These are phyloP conservation scores for Lipomyces lipofer DNA, from an alignment of 805 yeast genomes.

Conservation along the genomic window DNA sequence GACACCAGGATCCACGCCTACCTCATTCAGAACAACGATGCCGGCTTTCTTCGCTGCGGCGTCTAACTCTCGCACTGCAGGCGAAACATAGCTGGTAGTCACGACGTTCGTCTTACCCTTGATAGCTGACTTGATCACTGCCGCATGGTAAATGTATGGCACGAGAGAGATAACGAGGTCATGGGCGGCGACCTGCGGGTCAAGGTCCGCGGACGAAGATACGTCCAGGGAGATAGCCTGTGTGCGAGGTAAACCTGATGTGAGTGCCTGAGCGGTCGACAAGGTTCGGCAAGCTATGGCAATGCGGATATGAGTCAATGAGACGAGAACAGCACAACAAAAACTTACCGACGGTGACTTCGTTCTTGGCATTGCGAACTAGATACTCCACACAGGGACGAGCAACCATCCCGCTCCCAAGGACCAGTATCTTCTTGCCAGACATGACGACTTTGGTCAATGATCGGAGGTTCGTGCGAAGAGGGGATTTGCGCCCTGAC, in stretches of 20 bases:
- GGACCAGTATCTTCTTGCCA: constrained; percentile 10
- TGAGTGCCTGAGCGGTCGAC: constrained; percentile 78
- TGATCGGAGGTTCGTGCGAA: background rate
- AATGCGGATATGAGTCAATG: background rate
- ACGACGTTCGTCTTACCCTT: constrained; percentile 77
- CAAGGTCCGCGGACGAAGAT: constrained; percentile 70
- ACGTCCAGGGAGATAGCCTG: constrained; percentile 86
- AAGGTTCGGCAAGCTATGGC: constrained; percentile 82
- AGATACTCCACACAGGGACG: constrained; percentile 95
- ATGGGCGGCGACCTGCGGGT: constrained; percentile 67
- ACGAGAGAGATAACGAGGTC: constrained; percentile 87
- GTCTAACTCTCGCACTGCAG: constrained; percentile 16
- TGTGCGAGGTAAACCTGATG: constrained; percentile 63
- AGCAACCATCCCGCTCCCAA: constrained; percentile 84
- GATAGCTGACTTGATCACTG: constrained; percentile 90
- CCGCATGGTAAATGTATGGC: constrained; percentile 91
- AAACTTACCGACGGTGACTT: constrained; percentile 69
- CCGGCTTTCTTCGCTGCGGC: constrained; percentile 69
- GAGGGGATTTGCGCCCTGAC: background rate
- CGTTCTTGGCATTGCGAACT: constrained; percentile 66
- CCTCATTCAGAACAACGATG: constrained; percentile 95
- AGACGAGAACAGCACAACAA: background rate
- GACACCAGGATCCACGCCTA: constrained; percentile 97
- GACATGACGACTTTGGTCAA: background rate
- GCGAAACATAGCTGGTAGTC: constrained; percentile 89